These are phyloP conservation scores for Trichoderma hamatum DNA, from an alignment of 2,329 filamentous ascomycete genomes.

Conservation along the genomic window DNA sequence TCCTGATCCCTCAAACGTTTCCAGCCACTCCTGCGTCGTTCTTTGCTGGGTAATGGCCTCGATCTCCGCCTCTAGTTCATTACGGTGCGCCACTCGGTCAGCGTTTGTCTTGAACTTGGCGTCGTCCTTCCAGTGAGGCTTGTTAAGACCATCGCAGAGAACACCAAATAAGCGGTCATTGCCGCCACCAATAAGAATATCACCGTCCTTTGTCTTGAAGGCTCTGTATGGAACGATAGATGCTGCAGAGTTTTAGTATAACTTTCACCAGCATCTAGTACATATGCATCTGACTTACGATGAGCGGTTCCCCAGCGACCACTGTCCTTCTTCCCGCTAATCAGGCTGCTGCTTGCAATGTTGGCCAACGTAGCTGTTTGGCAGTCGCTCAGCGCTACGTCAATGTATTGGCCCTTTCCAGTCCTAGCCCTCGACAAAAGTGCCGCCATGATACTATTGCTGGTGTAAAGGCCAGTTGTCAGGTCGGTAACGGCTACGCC, in stretches of 20 bases:
- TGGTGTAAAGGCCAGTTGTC: conserved; percentile 92
- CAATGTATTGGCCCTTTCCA: conserved; percentile 86
- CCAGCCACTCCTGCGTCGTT: conserved; percentile 87
- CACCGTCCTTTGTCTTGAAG: conserved; percentile 74
- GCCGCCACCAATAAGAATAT: conserved; percentile 71
- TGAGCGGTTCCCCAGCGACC: conserved; percentile 97
- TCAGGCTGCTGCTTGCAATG: conserved; percentile 87
- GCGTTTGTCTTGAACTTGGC: conserved; percentile 64
- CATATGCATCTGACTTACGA: conserved; percentile 56
- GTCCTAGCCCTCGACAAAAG: conserved; percentile 75
- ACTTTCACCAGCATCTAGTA: not conserved
- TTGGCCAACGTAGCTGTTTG: conserved; percentile 95
- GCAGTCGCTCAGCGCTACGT: conserved; percentile 88
- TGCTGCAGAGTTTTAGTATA: conserved; percentile 46
- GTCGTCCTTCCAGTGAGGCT: conserved; percentile 63
- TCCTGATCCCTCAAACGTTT: conserved; percentile 83
- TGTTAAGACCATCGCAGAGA: conserved; percentile 62
- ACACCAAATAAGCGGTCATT: conserved; percentile 71
- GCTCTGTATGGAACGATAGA: conserved; percentile 95
- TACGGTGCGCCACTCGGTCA: conserved; percentile 69
- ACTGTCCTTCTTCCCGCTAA: conserved; percentile 83
- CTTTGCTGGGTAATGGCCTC: conserved; percentile 73
- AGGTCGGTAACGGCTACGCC: conserved; percentile 96
- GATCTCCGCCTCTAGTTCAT: conserved; percentile 75
- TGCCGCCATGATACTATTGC: conserved; percentile 93